phyloP scores from a whole-genome alignment of 257 asterid species.

The Lithospermum erythrorhizon region DNA sequence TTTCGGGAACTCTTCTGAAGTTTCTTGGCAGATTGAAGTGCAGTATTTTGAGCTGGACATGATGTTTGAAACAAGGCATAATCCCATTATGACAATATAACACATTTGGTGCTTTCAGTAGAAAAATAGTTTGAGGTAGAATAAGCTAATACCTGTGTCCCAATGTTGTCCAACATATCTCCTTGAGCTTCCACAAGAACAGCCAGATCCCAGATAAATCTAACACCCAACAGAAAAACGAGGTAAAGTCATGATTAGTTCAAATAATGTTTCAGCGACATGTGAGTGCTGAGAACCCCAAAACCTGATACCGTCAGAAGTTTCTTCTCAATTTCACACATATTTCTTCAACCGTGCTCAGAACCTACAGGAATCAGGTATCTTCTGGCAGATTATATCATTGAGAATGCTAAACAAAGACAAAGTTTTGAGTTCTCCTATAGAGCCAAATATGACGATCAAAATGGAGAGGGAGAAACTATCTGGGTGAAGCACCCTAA shows the following conservation, averaged over 20 bases:
- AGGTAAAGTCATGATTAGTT: conserved; percentile 1
- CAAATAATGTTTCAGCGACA: not conserved
- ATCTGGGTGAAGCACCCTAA: conserved; percentile 6
- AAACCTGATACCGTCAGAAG: conserved; percentile 88
- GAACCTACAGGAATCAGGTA: conserved; percentile 35
- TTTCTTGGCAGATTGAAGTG: conserved; percentile 52
- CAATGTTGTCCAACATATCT: conserved; percentile 72
- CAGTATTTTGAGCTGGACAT: conserved; percentile 50
- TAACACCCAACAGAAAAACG: conserved; percentile 16
- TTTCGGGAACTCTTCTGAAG: conserved; percentile 55
- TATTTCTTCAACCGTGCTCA: conserved; percentile 71
- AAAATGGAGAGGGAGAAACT: not conserved
- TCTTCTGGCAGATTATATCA: too few relatives aligned
- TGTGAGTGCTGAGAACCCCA: not conserved
- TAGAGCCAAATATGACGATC: not conserved
- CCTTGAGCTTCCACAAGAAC: conserved; percentile 89
- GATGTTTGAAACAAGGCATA: conserved; percentile 44
- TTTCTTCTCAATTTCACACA: conserved; percentile 74
- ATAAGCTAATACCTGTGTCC: conserved; percentile 48
- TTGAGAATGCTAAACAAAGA: not conserved
- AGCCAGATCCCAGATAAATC: conserved; percentile 85
- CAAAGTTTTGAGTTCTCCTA: not conserved
- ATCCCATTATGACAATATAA: conserved; percentile 7
- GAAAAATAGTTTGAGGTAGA: conserved; percentile 1
- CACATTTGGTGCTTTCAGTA: not conserved